Evolutionary conservation across 2,329 filamentous ascomycete species (phyloP).

Genomic region (Ceratocystis destructans): DNA sequence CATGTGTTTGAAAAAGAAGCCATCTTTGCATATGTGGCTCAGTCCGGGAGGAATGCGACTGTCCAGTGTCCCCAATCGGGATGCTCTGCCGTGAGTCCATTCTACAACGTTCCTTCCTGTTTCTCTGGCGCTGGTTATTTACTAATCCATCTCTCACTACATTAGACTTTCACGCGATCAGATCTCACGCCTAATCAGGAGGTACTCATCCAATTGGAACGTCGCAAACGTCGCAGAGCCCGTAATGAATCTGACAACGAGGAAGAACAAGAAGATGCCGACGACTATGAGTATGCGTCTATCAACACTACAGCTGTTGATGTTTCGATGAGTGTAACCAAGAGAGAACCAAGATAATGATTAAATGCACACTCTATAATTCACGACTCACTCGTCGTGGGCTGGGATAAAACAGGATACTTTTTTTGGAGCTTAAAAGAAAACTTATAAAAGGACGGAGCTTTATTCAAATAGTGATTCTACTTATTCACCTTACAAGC

Average conservation of each 20-base stretch:
- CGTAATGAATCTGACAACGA: slow-evolving; percentile 12
- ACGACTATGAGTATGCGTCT: slow-evolving; percentile 13
- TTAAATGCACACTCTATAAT: background rate
- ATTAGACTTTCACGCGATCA: background rate
- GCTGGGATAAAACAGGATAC: background rate
- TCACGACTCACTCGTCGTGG: background rate
- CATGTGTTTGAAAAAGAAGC: slow-evolving; percentile 58
- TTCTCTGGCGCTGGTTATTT: background rate
- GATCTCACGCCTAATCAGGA: slow-evolving; percentile 9
- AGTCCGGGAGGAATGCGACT: slow-evolving; percentile 32
- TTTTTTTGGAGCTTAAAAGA: background rate
- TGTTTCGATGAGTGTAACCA: background rate
- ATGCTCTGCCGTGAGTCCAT: slow-evolving; percentile 40
- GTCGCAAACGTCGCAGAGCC: slow-evolving; percentile 7
- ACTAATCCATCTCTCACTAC: background rate
- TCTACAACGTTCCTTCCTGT: background rate
- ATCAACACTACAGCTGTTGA: slow-evolving; percentile 11
- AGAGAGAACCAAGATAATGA: background rate
- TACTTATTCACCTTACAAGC: background rate
- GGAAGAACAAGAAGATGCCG: slow-evolving; percentile 10
- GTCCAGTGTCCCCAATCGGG: slow-evolving; percentile 13
- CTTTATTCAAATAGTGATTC: background rate
- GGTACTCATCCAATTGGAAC: slow-evolving; percentile 13
- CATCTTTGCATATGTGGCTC: slow-evolving; percentile 45
- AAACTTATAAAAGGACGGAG: background rate